Evolutionary conservation across 2,329 filamentous ascomycete species (phyloP).

Genomic region (Pseudogymnoascus sp.): DNA sequence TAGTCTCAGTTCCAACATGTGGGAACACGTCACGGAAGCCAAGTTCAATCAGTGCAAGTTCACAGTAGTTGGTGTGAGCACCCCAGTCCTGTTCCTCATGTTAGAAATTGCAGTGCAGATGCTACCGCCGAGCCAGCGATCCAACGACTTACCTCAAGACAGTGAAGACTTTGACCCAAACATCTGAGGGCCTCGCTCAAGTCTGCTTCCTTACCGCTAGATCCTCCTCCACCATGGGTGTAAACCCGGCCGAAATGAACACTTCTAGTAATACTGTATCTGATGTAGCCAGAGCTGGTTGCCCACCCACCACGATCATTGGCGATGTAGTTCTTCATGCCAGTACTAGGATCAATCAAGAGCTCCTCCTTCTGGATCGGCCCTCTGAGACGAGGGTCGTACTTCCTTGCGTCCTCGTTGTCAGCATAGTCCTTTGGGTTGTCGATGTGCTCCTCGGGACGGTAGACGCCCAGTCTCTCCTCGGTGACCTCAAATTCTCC

Average conservation of each 20-base stretch:
- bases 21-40: conserved; percentile 63
- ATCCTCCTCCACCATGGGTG: conserved; percentile 52
- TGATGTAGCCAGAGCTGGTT: conserved; percentile 79
- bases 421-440: conserved; percentile 85
- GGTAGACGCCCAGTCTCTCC: conserved; percentile 71
- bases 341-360: conserved; percentile 65
- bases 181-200: conserved; percentile 74
- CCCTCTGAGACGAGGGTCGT: conserved; percentile 71
- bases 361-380: conserved; percentile 67
- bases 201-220: conserved; percentile 62
- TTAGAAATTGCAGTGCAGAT: background rate
- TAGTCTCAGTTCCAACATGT: conserved; percentile 59
- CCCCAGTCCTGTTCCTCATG: background rate
- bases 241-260: conserved; percentile 74
- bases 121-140: background rate
- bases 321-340: conserved; percentile 99
- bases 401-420: conserved; percentile 73
- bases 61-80: conserved; percentile 57
- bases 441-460: conserved; percentile 66
- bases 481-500: conserved; percentile 78
- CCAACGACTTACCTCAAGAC: conserved; percentile 51
- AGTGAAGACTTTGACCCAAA: conserved; percentile 68
- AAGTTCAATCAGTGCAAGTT: conserved; percentile 67
- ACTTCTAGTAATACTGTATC: conserved; percentile 64
- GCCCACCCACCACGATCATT: conserved; percentile 84